A percentile compares a stretch with the other conserved stretches of the same genome.
These are phyloP conservation scores for Ophiosphaerella korrae DNA, from an alignment of 2,329 filamentous ascomycete species.

Conservation along the genomic window DNA sequence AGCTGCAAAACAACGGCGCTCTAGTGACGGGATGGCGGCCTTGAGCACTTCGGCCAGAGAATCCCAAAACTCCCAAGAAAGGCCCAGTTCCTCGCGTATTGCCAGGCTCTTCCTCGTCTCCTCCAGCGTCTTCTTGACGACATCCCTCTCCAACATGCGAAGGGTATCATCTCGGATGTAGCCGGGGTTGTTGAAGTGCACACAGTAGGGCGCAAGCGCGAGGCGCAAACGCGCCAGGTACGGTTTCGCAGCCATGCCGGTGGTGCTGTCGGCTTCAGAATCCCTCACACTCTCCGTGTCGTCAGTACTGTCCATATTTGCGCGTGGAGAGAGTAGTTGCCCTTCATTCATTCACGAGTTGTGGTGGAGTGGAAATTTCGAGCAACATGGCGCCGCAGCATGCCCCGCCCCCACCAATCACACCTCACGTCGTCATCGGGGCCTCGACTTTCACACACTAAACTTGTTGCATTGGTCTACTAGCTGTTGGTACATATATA, in stretches of 20 bases:
- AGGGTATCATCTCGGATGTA: conserved; percentile 65
- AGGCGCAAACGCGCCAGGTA: conserved; percentile 54
- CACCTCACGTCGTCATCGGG: not conserved
- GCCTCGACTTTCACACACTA: not conserved
- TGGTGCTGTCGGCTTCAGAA: conserved; percentile 19
- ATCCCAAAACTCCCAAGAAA: conserved; percentile 63
- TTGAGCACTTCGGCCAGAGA: conserved; percentile 63
- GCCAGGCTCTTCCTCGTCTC: conserved; percentile 62
- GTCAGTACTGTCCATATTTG: conserved; percentile 14
- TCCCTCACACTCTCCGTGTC: conserved; percentile 20
- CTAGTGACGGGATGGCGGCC: conserved; percentile 65
- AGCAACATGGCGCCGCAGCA: not conserved
- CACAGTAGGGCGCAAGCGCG: conserved; percentile 55
- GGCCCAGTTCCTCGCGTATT: conserved; percentile 62
- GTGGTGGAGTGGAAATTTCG: too few species aligned
- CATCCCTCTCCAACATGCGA: conserved; percentile 59
- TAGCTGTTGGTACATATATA: conserved; percentile 19
- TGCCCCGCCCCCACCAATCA: conserved; percentile 17
- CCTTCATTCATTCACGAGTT: conserved; percentile 12
- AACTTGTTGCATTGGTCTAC: not conserved
- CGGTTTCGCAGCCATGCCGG: conserved; percentile 25
- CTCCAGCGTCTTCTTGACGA: conserved; percentile 65
- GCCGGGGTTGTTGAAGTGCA: conserved; percentile 64
- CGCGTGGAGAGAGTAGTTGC: conserved; percentile 10
- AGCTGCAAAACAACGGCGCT: conserved; percentile 65